These are phyloP conservation scores for Entelexis paramagnoliae DNA, from an alignment of 1,139 yeast species.

Conservation along the genomic window DNA sequence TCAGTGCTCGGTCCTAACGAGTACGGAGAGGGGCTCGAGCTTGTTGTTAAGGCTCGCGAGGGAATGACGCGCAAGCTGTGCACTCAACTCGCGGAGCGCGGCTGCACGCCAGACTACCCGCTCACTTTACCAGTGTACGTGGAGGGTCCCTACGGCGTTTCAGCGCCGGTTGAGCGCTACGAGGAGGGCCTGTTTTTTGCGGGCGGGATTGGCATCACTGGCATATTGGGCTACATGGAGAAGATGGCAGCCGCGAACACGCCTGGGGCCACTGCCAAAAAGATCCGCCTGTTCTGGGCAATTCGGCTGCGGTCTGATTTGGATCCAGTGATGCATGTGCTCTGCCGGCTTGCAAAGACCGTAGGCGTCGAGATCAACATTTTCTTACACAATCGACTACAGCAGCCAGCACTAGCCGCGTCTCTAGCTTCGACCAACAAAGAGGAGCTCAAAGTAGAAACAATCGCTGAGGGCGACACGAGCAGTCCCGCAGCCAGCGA, in stretches of 20 bases:
- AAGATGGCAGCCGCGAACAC: conserved; percentile 18
- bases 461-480: background rate
- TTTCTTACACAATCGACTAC: conserved; percentile 17
- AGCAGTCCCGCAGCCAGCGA: background rate
- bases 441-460: background rate
- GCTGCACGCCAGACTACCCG: conserved; percentile 25
- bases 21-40: conserved; percentile 33
- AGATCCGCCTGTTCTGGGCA: conserved; percentile 20
- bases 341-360: conserved; percentile 22
- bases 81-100: conserved; percentile 23
- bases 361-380: conserved; percentile 26
- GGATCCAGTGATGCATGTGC: conserved; percentile 26
- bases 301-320: conserved; percentile 13
- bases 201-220: conserved; percentile 73
- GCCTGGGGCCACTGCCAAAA: conserved; percentile 1
- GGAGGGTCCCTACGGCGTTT: conserved; percentile 59
- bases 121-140: conserved; percentile 35
- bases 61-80: conserved; percentile 30
- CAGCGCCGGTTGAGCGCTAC: conserved; percentile 45
- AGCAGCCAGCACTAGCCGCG: background rate
- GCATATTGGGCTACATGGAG: conserved; percentile 35
- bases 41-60: conserved; percentile 32
- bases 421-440: background rate
- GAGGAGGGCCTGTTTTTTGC: conserved; percentile 48
- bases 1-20: conserved; percentile 39